A percentile compares a stretch with the other conserved stretches of the same genome.
phyloP scores from a whole-genome alignment of 1,139 yeast species.

The Blastobotrys persicus region DNA sequence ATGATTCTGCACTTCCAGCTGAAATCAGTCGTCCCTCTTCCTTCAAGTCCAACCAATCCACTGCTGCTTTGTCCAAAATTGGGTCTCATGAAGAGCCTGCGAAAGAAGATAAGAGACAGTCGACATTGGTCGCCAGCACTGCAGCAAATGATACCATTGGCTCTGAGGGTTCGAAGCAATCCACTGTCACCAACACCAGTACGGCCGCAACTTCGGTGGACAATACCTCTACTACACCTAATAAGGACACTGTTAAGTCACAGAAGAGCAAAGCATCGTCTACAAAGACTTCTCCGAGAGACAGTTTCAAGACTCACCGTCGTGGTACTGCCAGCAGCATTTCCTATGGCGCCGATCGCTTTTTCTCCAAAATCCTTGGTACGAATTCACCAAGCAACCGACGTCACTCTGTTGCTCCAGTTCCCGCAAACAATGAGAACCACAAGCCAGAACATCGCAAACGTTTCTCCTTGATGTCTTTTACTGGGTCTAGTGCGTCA shows the following conservation, averaged over 20 bases:
- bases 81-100: conserved; percentile 13
- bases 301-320: conserved; percentile 19
- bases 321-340: conserved; percentile 30
- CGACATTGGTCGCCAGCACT: neutral
- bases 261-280: neutral
- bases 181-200: conserved; percentile 3
- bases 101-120: neutral
- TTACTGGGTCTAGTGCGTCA: conserved; percentile 3
- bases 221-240: neutral
- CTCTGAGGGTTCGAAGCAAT: neutral
- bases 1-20: conserved; percentile 38
- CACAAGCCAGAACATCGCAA: conserved; percentile 23
- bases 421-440: conserved; percentile 12
- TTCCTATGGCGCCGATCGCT: conserved; percentile 32
- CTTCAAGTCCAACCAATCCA: conserved; percentile 20
- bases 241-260: neutral
- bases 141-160: conserved; percentile 1
- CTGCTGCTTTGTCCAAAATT: conserved; percentile 19
- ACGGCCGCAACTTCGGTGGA: conserved; percentile 3
- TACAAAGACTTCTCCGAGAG: conserved; percentile 6
- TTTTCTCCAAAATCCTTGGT: conserved; percentile 31
- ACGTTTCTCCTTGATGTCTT: conserved; percentile 23
- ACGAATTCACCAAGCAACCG: conserved; percentile 13
- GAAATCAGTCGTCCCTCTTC: conserved; percentile 37
- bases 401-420: conserved; percentile 23